Evolutionary conservation across 441 rosid genomes (phyloP).

Genomic region (Jatropha podagrica): DNA sequence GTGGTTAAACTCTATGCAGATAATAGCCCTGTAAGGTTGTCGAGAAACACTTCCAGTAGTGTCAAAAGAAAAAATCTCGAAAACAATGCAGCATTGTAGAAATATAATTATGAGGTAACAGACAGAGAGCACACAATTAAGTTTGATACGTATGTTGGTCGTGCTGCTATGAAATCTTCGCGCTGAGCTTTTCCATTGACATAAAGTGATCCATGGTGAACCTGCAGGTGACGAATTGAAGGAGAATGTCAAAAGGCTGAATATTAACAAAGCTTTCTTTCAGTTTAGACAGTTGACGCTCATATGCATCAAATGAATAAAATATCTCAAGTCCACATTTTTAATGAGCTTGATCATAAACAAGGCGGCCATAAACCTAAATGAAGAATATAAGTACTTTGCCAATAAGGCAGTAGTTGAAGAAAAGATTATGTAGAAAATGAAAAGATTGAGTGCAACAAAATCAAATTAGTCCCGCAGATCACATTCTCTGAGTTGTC

Average conservation of each 20-base stretch:
- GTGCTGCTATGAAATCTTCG: constrained; percentile 40
- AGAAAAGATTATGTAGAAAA: neutral
- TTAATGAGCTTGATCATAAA: constrained; percentile 1
- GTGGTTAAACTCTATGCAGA: neutral
- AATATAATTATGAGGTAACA: neutral
- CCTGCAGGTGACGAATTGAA: constrained; percentile 29
- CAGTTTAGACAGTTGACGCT: neutral
- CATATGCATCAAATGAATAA: neutral
- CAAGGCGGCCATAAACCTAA: constrained; percentile 13
- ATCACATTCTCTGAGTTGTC: neutral
- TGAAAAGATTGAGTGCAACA: neutral
- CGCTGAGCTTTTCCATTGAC: constrained; percentile 43
- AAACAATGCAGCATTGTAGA: constrained; percentile 6
- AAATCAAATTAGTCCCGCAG: neutral
- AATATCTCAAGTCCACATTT: constrained; percentile 1
- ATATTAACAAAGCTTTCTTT: neutral
- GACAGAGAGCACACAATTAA: constrained; percentile 29
- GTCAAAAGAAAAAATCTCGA: neutral
- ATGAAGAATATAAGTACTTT: constrained; percentile 1
- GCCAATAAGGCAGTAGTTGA: neutral
- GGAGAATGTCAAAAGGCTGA: neutral
- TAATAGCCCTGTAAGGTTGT: neutral
- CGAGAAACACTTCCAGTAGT: neutral
- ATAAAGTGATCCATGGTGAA: constrained; percentile 37
- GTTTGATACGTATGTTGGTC: constrained; percentile 33